These are phyloP conservation scores for Medicago lupulina DNA, from an alignment of 306 rosid species.

Conservation along the genomic window DNA sequence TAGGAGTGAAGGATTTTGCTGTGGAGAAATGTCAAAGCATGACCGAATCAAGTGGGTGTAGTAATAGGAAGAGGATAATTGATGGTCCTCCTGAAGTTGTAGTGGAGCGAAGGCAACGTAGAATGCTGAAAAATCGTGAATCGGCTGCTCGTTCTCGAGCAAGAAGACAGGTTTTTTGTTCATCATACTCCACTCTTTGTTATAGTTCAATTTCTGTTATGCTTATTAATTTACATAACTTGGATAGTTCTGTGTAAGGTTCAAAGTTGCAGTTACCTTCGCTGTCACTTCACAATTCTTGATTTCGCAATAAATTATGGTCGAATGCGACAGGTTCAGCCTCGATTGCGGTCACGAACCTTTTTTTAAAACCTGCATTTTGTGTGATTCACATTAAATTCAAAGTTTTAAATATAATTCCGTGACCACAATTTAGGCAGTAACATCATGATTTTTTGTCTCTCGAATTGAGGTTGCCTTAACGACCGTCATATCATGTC, in stretches of 20 bases:
- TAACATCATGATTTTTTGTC: background rate
- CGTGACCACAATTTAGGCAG: background rate
- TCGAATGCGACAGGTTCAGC: background rate
- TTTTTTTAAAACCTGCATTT: background rate
- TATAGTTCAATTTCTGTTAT: conserved; percentile 3
- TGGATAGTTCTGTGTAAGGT: background rate
- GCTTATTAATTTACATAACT: background rate
- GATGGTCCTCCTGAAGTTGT: conserved; percentile 68
- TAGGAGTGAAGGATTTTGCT: conserved; percentile 35
- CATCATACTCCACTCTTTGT: conserved; percentile 9
- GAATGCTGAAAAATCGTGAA: conserved; percentile 86
- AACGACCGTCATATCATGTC: background rate
- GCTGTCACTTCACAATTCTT: background rate
- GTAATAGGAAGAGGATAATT: conserved; percentile 53
- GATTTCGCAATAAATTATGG: background rate
- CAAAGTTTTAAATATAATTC: background rate
- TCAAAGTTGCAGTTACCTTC: background rate
- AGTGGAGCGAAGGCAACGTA: conserved; percentile 72
- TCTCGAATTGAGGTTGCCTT: background rate
- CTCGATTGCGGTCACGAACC: background rate
- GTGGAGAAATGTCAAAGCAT: conserved; percentile 41
- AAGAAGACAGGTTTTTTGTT: conserved; percentile 68
- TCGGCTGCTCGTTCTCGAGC: conserved; percentile 87
- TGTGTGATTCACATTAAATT: background rate
- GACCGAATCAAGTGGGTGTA: conserved; percentile 45